A percentile compares a stretch with the other conserved stretches of the same genome.
phyloP scores from a whole-genome alignment of 306 rosid genomes.

The Inga laurina region DNA sequence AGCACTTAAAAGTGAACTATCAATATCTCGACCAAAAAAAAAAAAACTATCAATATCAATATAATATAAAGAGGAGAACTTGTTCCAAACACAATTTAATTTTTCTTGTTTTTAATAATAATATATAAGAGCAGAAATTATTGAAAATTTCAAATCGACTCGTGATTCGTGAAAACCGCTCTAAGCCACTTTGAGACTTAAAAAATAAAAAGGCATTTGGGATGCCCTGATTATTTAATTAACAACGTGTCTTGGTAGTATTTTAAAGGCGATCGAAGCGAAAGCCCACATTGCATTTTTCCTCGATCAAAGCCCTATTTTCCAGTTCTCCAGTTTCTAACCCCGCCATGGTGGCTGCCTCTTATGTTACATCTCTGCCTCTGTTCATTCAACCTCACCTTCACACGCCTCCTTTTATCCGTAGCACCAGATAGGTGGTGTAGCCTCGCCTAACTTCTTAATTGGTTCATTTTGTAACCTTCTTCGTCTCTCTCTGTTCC shows the following conservation, averaged over 20 bases:
- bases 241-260: not conserved
- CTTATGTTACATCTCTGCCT: constrained; percentile 23
- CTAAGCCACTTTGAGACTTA: not conserved
- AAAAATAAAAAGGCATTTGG: not conserved
- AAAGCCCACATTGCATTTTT: not conserved
- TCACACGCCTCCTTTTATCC: constrained; percentile 1
- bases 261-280: constrained; percentile 9
- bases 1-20: not conserved
- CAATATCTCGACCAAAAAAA: too few relatives aligned
- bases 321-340: not conserved
- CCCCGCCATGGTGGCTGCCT: constrained; percentile 15
- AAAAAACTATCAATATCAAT: not conserved
- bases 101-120: not conserved
- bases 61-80: not conserved
- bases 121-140: not conserved
- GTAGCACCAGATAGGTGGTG: not conserved
- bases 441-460: not conserved
- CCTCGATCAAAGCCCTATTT: not conserved
- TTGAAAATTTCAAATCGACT: not conserved
- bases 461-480: constrained; percentile 13
- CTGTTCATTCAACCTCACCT: constrained; percentile 8
- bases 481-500: constrained; percentile 20
- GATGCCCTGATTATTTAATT: constrained; percentile 29
- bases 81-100: not conserved
- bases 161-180: not conserved